These are phyloP conservation scores for Endothia cerciana DNA, from an alignment of 2,329 filamentous ascomycete genomes.

Conservation along the genomic window DNA sequence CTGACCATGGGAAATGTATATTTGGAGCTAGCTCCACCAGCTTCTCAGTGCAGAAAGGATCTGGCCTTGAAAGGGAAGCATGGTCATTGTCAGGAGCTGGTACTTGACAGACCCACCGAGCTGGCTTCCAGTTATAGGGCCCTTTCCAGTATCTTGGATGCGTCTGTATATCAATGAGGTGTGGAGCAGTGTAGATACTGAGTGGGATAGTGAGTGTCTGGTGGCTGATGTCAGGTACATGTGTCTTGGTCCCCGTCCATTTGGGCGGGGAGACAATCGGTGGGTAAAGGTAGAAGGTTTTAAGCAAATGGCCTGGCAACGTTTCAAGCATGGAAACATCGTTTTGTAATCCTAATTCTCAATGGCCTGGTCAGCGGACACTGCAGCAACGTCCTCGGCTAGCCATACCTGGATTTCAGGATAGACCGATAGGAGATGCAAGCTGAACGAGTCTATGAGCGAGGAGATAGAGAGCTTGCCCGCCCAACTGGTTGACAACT, in stretches of 20 bases:
- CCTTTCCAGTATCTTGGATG: constrained; percentile 28
- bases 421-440: no score
- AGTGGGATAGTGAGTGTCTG: constrained; percentile 14
- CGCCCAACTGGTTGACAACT: no score
- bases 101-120: constrained; percentile 25
- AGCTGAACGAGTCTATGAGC: no score
- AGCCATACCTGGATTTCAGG: no score
- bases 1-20: constrained; percentile 32
- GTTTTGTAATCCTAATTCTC: constrained; percentile 3
- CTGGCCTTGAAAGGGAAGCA: no score
- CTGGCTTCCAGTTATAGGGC: constrained; percentile 24
- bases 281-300: constrained; percentile 17
- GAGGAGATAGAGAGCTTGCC: no score
- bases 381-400: no score
- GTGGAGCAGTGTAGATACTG: not conserved
- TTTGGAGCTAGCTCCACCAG: constrained; percentile 22
- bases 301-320: constrained; percentile 20
- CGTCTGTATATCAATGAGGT: constrained; percentile 27
- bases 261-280: constrained; percentile 18
- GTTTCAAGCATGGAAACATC: constrained; percentile 13
- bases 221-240: constrained; percentile 2
- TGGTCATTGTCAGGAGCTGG: not conserved
- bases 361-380: no score
- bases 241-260: not conserved
- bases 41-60: no score